Evolutionary conservation across 371 early-diverging fungal genomes (phyloP).

Genomic region (Conidiobolus coronatus): DNA sequence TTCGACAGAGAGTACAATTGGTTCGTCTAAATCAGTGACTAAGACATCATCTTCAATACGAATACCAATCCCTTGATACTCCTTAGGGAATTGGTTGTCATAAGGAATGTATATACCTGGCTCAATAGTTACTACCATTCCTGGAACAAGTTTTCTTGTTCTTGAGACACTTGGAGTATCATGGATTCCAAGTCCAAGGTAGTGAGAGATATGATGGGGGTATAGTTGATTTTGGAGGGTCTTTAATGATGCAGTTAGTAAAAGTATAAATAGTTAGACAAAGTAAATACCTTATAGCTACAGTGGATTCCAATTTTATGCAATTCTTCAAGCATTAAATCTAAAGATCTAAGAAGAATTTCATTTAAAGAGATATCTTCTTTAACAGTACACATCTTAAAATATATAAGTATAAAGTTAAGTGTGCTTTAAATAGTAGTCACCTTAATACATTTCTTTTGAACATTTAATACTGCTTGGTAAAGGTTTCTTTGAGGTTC

Average conservation of each 20-base stretch:
- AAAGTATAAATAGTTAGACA: neutral
- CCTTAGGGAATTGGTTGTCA: conserved; percentile 41
- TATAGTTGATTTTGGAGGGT: conserved; percentile 50
- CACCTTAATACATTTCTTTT: conserved; percentile 69
- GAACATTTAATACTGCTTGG: conserved; percentile 57
- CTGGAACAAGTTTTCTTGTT: conserved; percentile 33
- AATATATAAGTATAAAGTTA: neutral
- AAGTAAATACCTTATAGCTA: conserved; percentile 9
- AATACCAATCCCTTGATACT: conserved; percentile 78
- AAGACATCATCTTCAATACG: conserved; percentile 91
- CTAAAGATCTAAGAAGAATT: conserved; percentile 47
- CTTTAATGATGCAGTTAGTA: conserved; percentile 9
- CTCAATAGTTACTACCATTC: conserved; percentile 81
- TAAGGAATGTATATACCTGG: conserved; percentile 86
- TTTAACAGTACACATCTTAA: conserved; percentile 44
- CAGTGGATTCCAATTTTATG: conserved; percentile 34
- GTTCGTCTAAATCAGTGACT: conserved; percentile 35
- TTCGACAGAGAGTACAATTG: conserved; percentile 39
- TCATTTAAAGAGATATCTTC: conserved; percentile 49
- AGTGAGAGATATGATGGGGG: conserved; percentile 90
- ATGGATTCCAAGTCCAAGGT: conserved; percentile 86
- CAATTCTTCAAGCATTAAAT: conserved; percentile 33
- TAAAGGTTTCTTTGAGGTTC: conserved; percentile 63
- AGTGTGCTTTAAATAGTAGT: neutral
- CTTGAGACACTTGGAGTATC: conserved; percentile 57